Base-by-base conservation (phyloP, 2,329 filamentous ascomycete species). In the Talaromyces atroroseus region DNA sequence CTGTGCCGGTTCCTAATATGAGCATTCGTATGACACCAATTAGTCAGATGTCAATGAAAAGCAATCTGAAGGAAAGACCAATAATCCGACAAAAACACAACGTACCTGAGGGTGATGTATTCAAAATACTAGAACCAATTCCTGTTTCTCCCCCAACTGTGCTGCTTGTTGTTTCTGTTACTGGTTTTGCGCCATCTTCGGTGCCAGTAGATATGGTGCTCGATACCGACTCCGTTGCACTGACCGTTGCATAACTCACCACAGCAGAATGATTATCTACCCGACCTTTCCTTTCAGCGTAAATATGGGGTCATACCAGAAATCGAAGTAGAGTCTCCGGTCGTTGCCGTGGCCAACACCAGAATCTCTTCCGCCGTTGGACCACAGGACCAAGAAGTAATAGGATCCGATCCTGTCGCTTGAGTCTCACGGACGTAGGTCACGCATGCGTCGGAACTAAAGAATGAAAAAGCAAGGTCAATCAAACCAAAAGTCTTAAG, bases 321-420 rank as follows among this genome's bases (percentile, higher is more conserved):
- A 12, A 20, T 24, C 6, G 44, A 40, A 20, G 20, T 40, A 2
- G 44, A 8, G 18, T 18, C 38, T 42, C 45, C 52, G 18, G 45
- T 44, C 18, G 49, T 51, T 20, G 34, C 29, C 21, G 45, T 42
- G 6, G 45, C 52, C 34, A 54, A 21, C 20, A 54, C 52, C 2
- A 40, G 34, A 14, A 49, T 49, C 16, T 18, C 18, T n/a, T 21
- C 18, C 1, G 34, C 20, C 1, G 45, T 54, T 12, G 52, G 14
- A 42, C 52, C 52, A 14, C 52, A 54, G n/a, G 23, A 23, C 52
- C 52, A 54, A 14, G 52, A 54, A 29, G 45, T 49, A 20, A 20
- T 14, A 5, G 10, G 32, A 11, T 20, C 21, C 32, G 45, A 18
- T 23, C 11, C 52, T 1, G 20, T 18, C 5, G 48, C 10, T 7